Evolutionary conservation across 805 yeast genomes (phyloP).

Genomic region (Gaillardinia entomophila): DNA sequence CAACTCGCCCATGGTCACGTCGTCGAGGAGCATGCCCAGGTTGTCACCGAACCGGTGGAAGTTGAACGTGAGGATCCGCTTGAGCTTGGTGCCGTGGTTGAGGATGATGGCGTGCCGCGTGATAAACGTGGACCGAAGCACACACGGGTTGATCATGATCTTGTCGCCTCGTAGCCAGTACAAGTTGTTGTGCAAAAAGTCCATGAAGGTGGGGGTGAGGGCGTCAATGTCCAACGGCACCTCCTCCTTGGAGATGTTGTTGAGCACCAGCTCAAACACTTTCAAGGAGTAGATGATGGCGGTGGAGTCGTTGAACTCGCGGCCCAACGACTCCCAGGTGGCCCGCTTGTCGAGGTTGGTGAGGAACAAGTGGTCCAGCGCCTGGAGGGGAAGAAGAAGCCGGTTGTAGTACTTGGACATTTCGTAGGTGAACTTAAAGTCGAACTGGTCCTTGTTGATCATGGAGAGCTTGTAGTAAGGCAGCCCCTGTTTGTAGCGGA

Average conservation of each 20-base stretch:
- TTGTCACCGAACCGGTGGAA: slow-evolving; percentile 19
- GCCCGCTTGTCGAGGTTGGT: slow-evolving; percentile 3
- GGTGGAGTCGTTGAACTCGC: slow-evolving; percentile 4
- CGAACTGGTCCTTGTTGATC: slow-evolving; percentile 1
- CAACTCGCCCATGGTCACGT: slow-evolving; percentile 16
- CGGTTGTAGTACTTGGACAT: slow-evolving; percentile 5
- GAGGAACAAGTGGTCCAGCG: slow-evolving; percentile 3
- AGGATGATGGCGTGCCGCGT: slow-evolving; percentile 19
- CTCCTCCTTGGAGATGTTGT: slow-evolving; percentile 6
- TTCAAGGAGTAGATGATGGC: slow-evolving; percentile 7
- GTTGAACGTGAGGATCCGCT: slow-evolving; percentile 29
- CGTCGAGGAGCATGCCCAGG: slow-evolving; percentile 5
- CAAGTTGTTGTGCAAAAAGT: slow-evolving; percentile 1
- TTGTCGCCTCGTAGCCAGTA: slow-evolving; percentile 3
- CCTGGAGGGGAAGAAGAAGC: slow-evolving; percentile 14
- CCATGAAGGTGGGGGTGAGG: slow-evolving; percentile 4
- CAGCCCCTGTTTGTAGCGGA: slow-evolving; percentile 13
- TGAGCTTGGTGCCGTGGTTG: slow-evolving; percentile 14
- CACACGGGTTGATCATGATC: slow-evolving; percentile 25
- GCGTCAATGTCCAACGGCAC: slow-evolving; percentile 1
- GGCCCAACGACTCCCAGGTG: slow-evolving; percentile 6
- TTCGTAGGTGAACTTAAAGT: slow-evolving; percentile 8
- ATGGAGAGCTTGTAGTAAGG: slow-evolving; percentile 11
- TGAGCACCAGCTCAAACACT: slow-evolving; percentile 7
- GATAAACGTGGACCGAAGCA: slow-evolving; percentile 25